These are phyloP conservation scores for Yamagishiella unicocca DNA, from an alignment of 139 green algal species.

Conservation along the genomic window DNA sequence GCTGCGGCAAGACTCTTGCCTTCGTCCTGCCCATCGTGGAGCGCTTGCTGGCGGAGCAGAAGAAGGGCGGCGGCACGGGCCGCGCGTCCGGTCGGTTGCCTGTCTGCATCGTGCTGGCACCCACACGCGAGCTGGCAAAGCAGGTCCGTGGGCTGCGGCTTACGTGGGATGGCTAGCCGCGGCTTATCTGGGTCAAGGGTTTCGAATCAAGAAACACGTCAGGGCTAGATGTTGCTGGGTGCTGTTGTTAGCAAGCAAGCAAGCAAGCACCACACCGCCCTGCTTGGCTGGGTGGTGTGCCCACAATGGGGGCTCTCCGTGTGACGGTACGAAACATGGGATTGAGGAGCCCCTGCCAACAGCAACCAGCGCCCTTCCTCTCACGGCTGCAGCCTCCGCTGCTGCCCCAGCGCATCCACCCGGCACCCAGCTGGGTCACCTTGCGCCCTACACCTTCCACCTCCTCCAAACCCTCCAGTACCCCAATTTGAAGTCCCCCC, in stretches of 20 bases:
- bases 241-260: too few relatives aligned
- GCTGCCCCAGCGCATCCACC: too few relatives aligned
- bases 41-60: slow-evolving; percentile 63
- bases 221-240: too few relatives aligned
- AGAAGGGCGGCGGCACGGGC: slow-evolving; percentile 6
- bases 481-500: too few relatives aligned
- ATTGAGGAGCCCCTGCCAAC: too few relatives aligned
- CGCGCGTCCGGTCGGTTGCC: slow-evolving; percentile 69
- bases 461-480: not conserved
- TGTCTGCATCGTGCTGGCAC: slow-evolving; percentile 91
- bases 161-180: too few relatives aligned
- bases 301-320: too few relatives aligned
- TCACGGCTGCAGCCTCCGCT: too few relatives aligned
- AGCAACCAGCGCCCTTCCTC: too few relatives aligned
- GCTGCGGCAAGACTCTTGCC: slow-evolving; percentile 97
- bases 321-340: too few relatives aligned
- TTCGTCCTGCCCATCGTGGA: slow-evolving; percentile 98
- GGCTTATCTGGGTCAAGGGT: too few relatives aligned
- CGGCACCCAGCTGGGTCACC: not conserved
- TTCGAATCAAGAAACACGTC: too few relatives aligned
- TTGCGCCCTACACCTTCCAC: not conserved
- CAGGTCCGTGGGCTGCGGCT: slow-evolving; percentile 76
- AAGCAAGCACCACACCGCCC: not conserved
- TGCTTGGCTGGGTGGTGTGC: not conserved
- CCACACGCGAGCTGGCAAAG: slow-evolving; percentile 98